Evolutionary conservation across 139 green algal species (phyloP).

Genomic region (Tetradesmus obliquus): DNA sequence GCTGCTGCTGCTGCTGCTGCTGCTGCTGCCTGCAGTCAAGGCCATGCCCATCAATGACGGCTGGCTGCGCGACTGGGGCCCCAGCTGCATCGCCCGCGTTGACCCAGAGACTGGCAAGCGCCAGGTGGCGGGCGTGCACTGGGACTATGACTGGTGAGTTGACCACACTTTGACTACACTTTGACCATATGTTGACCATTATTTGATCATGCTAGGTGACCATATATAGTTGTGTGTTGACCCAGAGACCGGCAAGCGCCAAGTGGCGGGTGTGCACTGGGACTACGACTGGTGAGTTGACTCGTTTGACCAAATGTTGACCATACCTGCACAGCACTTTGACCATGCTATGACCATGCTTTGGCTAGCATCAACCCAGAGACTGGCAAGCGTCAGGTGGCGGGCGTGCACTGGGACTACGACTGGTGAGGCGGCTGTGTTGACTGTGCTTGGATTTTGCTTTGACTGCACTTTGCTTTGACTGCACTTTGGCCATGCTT

Average conservation of each 20-base stretch:
- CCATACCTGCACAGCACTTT: no score
- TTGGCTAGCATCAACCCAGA: constrained; percentile 29
- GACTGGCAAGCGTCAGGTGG: constrained; percentile 63
- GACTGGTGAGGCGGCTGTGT: constrained; percentile 60
- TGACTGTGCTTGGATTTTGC: background rate
- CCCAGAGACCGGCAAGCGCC: constrained; percentile 52
- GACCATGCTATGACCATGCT: no score
- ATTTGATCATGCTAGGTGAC: background rate
- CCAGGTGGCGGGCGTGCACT: constrained; percentile 71
- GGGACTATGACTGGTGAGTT: constrained; percentile 73
- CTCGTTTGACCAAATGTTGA: no score
- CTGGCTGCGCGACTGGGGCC: constrained; percentile 77
- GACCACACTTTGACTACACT: background rate
- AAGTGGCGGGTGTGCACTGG: constrained; percentile 71
- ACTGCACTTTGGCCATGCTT: background rate
- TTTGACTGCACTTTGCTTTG: background rate
- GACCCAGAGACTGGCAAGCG: constrained; percentile 56
- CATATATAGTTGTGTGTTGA: constrained; percentile 11
- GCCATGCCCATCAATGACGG: constrained; percentile 36
- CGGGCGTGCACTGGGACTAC: constrained; percentile 74
- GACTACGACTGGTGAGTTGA: constrained; percentile 71
- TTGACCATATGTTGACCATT: background rate
- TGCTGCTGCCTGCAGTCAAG: background rate
- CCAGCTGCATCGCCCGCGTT: constrained; percentile 60
- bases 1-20: background rate